Conservation (phyloP, 2,329 filamentous ascomycete genomes). For the Teratosphaeria pseudoeucalypti region DNA sequence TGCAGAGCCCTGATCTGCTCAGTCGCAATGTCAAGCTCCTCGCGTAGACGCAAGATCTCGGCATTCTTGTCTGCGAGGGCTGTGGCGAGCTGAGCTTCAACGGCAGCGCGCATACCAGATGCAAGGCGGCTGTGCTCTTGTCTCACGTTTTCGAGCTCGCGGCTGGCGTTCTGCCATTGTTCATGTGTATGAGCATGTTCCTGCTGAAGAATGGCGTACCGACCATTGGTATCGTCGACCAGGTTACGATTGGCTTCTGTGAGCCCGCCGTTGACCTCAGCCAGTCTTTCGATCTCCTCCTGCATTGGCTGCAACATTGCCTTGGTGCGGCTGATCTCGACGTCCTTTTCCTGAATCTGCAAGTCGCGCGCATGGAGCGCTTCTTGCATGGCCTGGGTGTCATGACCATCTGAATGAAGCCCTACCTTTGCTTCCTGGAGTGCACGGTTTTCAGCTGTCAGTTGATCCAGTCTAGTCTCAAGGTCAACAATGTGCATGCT, state of each 20-base stretch:
- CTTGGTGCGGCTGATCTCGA: constrained; percentile 66
- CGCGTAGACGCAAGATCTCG: constrained; percentile 68
- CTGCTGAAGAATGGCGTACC: constrained; percentile 56
- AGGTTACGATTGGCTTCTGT: constrained; percentile 68
- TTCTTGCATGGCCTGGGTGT: constrained; percentile 41
- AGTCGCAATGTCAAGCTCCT: constrained; percentile 63
- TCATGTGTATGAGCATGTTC: constrained; percentile 48
- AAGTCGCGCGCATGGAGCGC: constrained; percentile 55
- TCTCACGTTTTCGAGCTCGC: constrained; percentile 60
- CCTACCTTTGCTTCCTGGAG: constrained; percentile 52
- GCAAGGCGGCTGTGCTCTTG: constrained; percentile 53
- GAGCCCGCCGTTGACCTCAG: constrained; percentile 72
- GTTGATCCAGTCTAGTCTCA: constrained; percentile 72
- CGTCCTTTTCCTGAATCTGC: constrained; percentile 69
- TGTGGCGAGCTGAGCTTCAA: constrained; percentile 51
- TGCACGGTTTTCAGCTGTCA: constrained; percentile 72
- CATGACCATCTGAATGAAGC: constrained; percentile 22
- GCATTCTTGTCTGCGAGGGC: constrained; percentile 71
- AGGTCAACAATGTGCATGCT: constrained; percentile 93
- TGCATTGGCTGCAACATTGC: constrained; percentile 70
- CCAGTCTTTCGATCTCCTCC: constrained; percentile 69
- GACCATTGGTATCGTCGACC: constrained; percentile 62
- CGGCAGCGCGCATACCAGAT: constrained; percentile 50
- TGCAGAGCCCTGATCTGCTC: constrained; percentile 52
- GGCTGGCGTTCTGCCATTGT: constrained; percentile 47